phyloP scores from a whole-genome alignment of 169 alveolate species.

The Amoebophrya sp. region DNA sequence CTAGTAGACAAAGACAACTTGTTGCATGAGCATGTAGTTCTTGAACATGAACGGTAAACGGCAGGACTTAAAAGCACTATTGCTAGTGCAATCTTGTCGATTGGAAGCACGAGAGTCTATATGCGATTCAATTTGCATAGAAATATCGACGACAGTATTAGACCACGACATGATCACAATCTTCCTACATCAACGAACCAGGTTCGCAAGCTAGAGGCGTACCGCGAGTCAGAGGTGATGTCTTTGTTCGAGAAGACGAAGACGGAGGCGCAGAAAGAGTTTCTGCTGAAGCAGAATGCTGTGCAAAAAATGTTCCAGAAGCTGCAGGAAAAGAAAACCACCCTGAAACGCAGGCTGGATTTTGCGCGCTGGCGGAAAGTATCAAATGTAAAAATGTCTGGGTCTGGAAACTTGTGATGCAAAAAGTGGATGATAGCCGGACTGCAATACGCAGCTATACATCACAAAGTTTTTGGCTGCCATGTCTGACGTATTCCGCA shows the following conservation, averaged over 20 bases:
- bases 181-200: too few relatives aligned
- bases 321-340: conserved; percentile 11
- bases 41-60: background rate
- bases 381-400: too few relatives aligned
- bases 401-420: too few relatives aligned
- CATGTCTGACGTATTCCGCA: too few relatives aligned
- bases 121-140: background rate
- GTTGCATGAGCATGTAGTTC: background rate
- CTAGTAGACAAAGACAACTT: background rate
- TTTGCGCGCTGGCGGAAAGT: conserved; percentile 25
- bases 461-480: too few relatives aligned
- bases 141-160: background rate
- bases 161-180: too few relatives aligned
- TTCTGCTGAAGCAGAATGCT: background rate
- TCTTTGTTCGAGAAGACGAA: background rate
- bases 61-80: background rate
- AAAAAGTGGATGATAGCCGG: too few relatives aligned
- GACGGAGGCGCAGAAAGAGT: background rate
- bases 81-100: background rate
- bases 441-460: too few relatives aligned
- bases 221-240: background rate
- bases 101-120: background rate
- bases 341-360: conserved; percentile 23
- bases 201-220: background rate
- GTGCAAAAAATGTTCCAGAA: background rate